Conservation (phyloP, 2,329 filamentous ascomycete species). For the Mycosphaerella sp. region DNA sequence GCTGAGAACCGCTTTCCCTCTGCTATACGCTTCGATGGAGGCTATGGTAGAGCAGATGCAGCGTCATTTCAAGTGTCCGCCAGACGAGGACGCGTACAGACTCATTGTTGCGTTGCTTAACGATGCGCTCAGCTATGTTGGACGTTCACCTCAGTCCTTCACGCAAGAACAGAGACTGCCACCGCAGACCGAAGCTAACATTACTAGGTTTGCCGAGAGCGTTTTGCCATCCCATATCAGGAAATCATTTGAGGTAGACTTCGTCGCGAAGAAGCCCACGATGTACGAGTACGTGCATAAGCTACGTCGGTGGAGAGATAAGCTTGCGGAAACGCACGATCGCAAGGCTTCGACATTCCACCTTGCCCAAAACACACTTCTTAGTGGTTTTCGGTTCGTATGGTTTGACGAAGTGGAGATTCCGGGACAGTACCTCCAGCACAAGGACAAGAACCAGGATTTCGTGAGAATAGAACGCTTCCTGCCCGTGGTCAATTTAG, state of each 20-base stretch:
- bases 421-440: slow-evolving; percentile 91
- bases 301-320: slow-evolving; percentile 88
- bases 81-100: slow-evolving; percentile 94
- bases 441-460: slow-evolving; percentile 98
- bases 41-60: slow-evolving; percentile 99
- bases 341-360: slow-evolving; percentile 66
- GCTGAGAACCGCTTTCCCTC: slow-evolving; percentile 92
- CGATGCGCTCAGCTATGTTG: slow-evolving; percentile 88
- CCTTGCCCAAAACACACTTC: slow-evolving; percentile 77
- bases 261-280: slow-evolving; percentile 88
- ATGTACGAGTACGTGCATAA: slow-evolving; percentile 99
- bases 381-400: slow-evolving; percentile 94
- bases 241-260: slow-evolving; percentile 95
- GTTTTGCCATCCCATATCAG: slow-evolving; percentile 92
- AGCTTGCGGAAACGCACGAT: slow-evolving; percentile 96
- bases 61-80: slow-evolving; percentile 98
- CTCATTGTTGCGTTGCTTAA: slow-evolving; percentile 97
- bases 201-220: slow-evolving; percentile 92
- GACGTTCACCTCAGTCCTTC: slow-evolving; percentile 77
- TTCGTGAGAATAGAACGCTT: slow-evolving; percentile 97
- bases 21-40: slow-evolving; percentile 96
- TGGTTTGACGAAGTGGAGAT: slow-evolving; percentile 99
- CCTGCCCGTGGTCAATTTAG: slow-evolving; percentile 86
- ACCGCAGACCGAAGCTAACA: slow-evolving; percentile 85
- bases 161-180: slow-evolving; percentile 89